phyloP scores from a whole-genome alignment of 2,329 filamentous ascomycete species.

The Cryphonectria parasitica region DNA sequence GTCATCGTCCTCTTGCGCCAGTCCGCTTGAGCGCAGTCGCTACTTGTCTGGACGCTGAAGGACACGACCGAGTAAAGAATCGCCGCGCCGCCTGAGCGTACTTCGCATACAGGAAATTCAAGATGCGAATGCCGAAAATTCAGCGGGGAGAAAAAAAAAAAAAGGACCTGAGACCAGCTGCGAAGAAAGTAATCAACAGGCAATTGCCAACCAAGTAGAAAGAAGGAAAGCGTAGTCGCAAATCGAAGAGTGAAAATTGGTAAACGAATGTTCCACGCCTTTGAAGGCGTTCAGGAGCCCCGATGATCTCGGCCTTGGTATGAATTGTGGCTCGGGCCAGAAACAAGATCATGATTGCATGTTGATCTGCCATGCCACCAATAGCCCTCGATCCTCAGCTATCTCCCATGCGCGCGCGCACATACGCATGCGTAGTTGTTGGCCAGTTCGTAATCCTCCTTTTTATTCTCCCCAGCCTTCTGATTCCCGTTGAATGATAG shows the following conservation, averaged over 20 bases:
- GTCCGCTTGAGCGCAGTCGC: background rate
- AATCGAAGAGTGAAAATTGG: slow-evolving; percentile 4
- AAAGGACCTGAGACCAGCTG: background rate
- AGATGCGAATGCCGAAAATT: background rate
- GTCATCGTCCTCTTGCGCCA: background rate
- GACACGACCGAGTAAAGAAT: background rate
- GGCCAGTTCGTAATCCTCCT: background rate
- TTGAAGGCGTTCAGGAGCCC: slow-evolving; percentile 20
- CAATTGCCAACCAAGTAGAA: slow-evolving; percentile 9
- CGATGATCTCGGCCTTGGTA: slow-evolving; percentile 30
- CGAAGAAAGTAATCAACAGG: slow-evolving; percentile 22
- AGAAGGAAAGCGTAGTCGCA: background rate
- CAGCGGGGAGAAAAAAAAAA: background rate
- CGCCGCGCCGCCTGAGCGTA: slow-evolving; percentile 7
- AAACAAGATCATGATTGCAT: slow-evolving; percentile 14
- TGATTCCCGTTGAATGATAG: background rate
- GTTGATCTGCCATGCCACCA: background rate
- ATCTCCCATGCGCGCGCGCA: background rate
- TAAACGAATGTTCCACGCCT: slow-evolving; percentile 11
- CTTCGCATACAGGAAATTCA: slow-evolving; percentile 27
- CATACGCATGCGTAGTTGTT: background rate
- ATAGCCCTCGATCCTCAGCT: background rate
- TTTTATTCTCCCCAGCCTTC: background rate
- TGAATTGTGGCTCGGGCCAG: slow-evolving; percentile 17
- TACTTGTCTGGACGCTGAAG: background rate